Base-by-base conservation (phyloP, 768 basidiomycete species). In the Exsudoporus frostii region DNA sequence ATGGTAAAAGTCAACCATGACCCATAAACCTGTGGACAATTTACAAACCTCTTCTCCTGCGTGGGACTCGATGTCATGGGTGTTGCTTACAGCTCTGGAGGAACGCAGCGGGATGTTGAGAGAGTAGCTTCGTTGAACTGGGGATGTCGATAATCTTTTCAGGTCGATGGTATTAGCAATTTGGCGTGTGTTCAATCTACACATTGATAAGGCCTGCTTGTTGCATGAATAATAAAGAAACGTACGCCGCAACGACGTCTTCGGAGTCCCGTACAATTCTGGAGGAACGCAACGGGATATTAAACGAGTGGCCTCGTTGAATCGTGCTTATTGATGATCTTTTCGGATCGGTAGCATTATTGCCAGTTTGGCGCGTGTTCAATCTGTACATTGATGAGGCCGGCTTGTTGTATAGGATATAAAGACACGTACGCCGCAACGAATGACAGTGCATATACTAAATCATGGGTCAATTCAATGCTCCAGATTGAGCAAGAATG, bases 371-470 rank as follows among this genome's bases (percentile, higher is more conserved):
- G 20, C 85, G 77, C 3, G 84, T 85, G 66, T 86, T 87, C 34
- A 88, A 74, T 14, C 82, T 84, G 44, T 48, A 48, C 25, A 45
- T 41, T 19, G 49, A 73, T 53, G 38, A 57, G 58, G n/a, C 27
- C 19, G 20, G 25, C 15, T 25, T 22, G 11, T 19, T 22, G 19
- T 27, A 40, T n/a, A 15, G 0, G 4, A 3, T 5, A 19, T 17
- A 37, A 17, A 37, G n/a, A n/a, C n/a, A 11, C 29, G 10, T 11
- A 30, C 29, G 29, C 29, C 29, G 29, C 83, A 64, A 86, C 71
- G 66, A 84, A 76, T n/a, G 84, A 85, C 45, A 82, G 78, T 0
- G 77, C 79, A 56, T 85, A 83, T n/a, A 85, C 83, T 84, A 50
- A 25, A 45, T 33, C 11, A 53, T 30, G 41, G 29, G 47, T 41